These are phyloP conservation scores for Aspergillus quadrilineatus DNA, from an alignment of 2,329 filamentous ascomycete species.

Conservation along the genomic window DNA sequence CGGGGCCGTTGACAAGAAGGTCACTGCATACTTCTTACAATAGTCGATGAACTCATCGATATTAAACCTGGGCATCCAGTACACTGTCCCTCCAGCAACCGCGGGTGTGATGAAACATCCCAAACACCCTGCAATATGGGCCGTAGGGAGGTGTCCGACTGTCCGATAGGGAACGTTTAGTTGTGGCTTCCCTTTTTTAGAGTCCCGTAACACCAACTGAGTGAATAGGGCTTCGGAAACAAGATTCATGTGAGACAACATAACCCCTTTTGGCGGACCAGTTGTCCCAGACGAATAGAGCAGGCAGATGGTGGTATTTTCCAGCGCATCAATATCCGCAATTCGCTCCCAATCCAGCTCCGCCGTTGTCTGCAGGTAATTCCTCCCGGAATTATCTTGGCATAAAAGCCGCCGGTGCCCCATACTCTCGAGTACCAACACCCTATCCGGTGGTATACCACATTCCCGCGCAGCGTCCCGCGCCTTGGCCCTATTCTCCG, in stretches of 20 bases:
- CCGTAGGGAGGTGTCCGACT: slow-evolving; percentile 48
- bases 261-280: slow-evolving; percentile 48
- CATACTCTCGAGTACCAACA: slow-evolving; percentile 53
- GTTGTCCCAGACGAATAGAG: slow-evolving; percentile 52
- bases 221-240: slow-evolving; percentile 38
- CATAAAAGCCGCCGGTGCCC: slow-evolving; percentile 35
- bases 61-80: slow-evolving; percentile 64
- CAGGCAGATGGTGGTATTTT: slow-evolving; percentile 45
- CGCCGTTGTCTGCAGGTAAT: slow-evolving; percentile 21
- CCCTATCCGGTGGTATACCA: slow-evolving; percentile 46
- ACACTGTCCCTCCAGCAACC: slow-evolving; percentile 51
- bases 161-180: slow-evolving; percentile 35
- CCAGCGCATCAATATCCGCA: slow-evolving; percentile 50
- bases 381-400: not conserved
- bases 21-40: slow-evolving; percentile 52
- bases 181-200: slow-evolving; percentile 31
- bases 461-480: slow-evolving; percentile 52
- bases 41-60: slow-evolving; percentile 57
- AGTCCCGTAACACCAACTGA: slow-evolving; percentile 17
- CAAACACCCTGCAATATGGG: slow-evolving; percentile 51
- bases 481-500: slow-evolving; percentile 40
- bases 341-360: slow-evolving; percentile 55
- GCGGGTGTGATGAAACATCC: slow-evolving; percentile 49
- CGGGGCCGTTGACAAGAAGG: slow-evolving; percentile 59
- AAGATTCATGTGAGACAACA: slow-evolving; percentile 46